Percentiles rank a stretch among this genome's conserved stretches.
Conservation (phyloP, 2,329 filamentous ascomycete genomes). For the Stemphylium lycopersici region DNA sequence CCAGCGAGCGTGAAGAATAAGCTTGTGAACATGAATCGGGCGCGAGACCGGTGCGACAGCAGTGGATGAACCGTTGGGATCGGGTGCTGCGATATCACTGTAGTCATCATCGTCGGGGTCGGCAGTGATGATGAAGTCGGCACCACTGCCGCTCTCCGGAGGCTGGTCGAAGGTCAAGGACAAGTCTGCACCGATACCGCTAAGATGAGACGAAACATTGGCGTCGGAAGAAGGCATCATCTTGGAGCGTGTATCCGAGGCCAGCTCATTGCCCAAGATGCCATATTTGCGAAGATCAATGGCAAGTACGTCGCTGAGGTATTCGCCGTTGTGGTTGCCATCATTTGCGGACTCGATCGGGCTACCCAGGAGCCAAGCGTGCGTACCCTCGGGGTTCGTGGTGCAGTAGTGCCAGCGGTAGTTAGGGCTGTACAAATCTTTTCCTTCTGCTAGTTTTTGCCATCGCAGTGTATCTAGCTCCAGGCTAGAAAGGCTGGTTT, state of each 20-base stretch:
- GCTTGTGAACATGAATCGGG: slow-evolving; percentile 91
- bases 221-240: slow-evolving; percentile 58
- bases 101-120: slow-evolving; percentile 76
- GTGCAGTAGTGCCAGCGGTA: slow-evolving; percentile 99
- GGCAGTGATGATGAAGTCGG: slow-evolving; percentile 91
- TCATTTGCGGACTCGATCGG: slow-evolving; percentile 73
- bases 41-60: slow-evolving; percentile 60
- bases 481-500: slow-evolving; percentile 88
- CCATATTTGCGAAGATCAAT: slow-evolving; percentile 93
- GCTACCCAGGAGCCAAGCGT: slow-evolving; percentile 95
- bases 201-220: slow-evolving; percentile 58
- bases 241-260: slow-evolving; percentile 51
- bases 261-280: slow-evolving; percentile 78
- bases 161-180: slow-evolving; percentile 85
- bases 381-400: slow-evolving; percentile 92
- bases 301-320: slow-evolving; percentile 91
- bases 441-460: slow-evolving; percentile 93
- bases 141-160: slow-evolving; percentile 82
- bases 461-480: slow-evolving; percentile 87
- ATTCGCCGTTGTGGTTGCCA: slow-evolving; percentile 80
- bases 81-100: slow-evolving; percentile 60
- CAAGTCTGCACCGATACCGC: slow-evolving; percentile 81
- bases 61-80: slow-evolving; percentile 45
- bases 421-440: slow-evolving; percentile 88
- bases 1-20: slow-evolving; percentile 95